Evolutionary conservation across 495 filamentous ascomycete species (phyloP), one percentile per base, ranked within the genome.

Genomic region (Lophiostoma macrostomum): DNA sequence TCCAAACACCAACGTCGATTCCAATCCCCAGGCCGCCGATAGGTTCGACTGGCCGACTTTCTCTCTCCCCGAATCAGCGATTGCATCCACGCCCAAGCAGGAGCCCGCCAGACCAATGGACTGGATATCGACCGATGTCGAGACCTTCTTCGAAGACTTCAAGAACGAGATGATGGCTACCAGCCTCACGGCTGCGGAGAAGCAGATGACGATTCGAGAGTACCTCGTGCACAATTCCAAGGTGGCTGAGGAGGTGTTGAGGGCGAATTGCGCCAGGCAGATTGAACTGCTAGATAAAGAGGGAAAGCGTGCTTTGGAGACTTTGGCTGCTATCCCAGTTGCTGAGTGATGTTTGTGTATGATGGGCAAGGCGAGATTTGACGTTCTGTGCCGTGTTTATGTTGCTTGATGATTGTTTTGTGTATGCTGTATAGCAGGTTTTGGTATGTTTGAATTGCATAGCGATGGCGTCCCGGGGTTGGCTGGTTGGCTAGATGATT

Each of bases 141-240:
- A 49, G 7, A 10, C 13, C n/a, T 37, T 46, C 50, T 31, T 42
- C 27, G 34, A 58, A n/a, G 11, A 45, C 8, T n/a, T 7, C 7
- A 32, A 39, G n/a, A 72, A 72, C 12, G 75, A 78, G 23, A 73
- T 80, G 40, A 18, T 44, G 19, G 23, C 35, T 12, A 30, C 36
- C 46, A 76, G 77, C n/a, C 67, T 98, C 55, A 83, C 80, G 1
- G 85, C 75, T 54, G 82, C 82, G 0, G 91, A 96, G 73, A 89
- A 85, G 74, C 79, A 78, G 31, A 91, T 98, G 88, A 88, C 82
- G 0, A 89, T 97, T 1, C 87, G 94, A 66, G 83, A 95, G 69
- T 98, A 93, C 93, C 84, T 98, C 36, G 72, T 77, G 45, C 80
- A 79, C 71, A 91, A 90, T 64, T 91, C 91, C 4, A 77, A 78